phyloP scores from a whole-genome alignment of 108 stramenopile species.

The Skeletonema tropicum region DNA sequence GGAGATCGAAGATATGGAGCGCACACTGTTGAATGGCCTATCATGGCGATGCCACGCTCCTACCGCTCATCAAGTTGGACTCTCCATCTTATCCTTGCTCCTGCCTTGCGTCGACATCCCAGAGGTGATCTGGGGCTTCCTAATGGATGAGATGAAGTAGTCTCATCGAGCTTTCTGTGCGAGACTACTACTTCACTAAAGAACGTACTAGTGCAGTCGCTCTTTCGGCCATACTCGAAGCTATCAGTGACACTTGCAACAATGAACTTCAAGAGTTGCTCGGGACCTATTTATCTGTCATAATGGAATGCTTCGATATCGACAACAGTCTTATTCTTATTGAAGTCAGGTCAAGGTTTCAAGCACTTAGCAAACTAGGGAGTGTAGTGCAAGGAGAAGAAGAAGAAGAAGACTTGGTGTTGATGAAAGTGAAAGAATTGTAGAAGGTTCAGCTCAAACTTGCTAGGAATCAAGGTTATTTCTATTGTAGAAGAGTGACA shows the following conservation, averaged over 20 bases:
- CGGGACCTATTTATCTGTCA: too few relatives aligned
- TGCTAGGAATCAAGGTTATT: too few relatives aligned
- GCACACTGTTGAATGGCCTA: slow-evolving; percentile 37
- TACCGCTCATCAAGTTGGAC: slow-evolving; percentile 32
- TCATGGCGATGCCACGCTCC: slow-evolving; percentile 43
- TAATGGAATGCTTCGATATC: too few relatives aligned
- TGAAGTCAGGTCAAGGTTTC: too few relatives aligned
- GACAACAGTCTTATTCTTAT: too few relatives aligned
- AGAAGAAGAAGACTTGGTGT: too few relatives aligned
- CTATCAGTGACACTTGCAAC: slow-evolving; percentile 10
- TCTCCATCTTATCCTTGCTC: slow-evolving; percentile 22
- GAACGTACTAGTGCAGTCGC: slow-evolving; percentile 35
- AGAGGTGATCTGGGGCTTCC: not conserved
- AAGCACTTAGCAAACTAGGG: too few relatives aligned
- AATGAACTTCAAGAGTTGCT: not conserved
- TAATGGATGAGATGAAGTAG: slow-evolving; percentile 37
- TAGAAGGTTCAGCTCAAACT: too few relatives aligned
- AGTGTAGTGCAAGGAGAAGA: too few relatives aligned
- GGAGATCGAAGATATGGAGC: slow-evolving; percentile 67
- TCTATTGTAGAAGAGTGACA: too few relatives aligned
- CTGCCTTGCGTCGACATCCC: slow-evolving; percentile 2
- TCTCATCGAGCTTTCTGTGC: slow-evolving; percentile 38
- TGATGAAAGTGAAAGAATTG: too few relatives aligned
- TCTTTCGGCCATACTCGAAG: slow-evolving; percentile 37
- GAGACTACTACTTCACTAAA: slow-evolving; percentile 23